phyloP scores from a whole-genome alignment of 768 basidiomycete species.

The Hypsizygus marmoreus region DNA sequence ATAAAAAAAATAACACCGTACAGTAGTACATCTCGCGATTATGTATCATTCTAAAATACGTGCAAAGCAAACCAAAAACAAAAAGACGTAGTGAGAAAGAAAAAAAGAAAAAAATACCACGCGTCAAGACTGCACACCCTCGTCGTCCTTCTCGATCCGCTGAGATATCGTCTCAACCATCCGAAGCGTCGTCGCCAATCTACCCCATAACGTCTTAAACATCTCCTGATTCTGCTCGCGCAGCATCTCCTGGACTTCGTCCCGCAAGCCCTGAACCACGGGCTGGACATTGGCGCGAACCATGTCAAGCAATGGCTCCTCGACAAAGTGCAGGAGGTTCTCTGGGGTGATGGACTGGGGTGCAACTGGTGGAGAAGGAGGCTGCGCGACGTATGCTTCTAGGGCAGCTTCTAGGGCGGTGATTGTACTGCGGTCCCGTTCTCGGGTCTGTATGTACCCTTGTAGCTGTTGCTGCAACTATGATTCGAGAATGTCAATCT shows the following conservation, averaged over 20 bases:
- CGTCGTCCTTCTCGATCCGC: conserved; percentile 8
- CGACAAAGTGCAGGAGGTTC: conserved; percentile 23
- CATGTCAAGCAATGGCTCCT: conserved; percentile 25
- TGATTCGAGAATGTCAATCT: background rate
- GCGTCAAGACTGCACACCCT: background rate
- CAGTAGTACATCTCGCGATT: too few species aligned
- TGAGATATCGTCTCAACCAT: conserved; percentile 20
- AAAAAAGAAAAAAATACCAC: background rate
- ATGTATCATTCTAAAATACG: too few species aligned
- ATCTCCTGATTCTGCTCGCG: conserved; percentile 22
- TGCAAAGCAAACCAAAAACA: too few species aligned
- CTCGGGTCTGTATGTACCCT: conserved; percentile 11
- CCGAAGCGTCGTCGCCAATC: conserved; percentile 19
- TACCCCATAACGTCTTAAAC: conserved; percentile 26
- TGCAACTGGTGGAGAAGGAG: conserved; percentile 18
- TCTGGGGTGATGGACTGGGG: conserved; percentile 20
- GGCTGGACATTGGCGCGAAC: conserved; percentile 25
- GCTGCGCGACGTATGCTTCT: conserved; percentile 18
- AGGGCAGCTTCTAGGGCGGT: conserved; percentile 26
- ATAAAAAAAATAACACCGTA: too few species aligned
- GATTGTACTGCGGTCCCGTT: conserved; percentile 21
- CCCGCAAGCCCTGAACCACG: conserved; percentile 21
- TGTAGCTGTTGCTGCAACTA: conserved; percentile 25
- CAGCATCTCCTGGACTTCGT: conserved; percentile 23
- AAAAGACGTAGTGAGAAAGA: background rate